A percentile compares a stretch with the other conserved stretches of the same genome.
phyloP scores from a whole-genome alignment of 306 rosid species.

The Acacia melanoxylon region DNA sequence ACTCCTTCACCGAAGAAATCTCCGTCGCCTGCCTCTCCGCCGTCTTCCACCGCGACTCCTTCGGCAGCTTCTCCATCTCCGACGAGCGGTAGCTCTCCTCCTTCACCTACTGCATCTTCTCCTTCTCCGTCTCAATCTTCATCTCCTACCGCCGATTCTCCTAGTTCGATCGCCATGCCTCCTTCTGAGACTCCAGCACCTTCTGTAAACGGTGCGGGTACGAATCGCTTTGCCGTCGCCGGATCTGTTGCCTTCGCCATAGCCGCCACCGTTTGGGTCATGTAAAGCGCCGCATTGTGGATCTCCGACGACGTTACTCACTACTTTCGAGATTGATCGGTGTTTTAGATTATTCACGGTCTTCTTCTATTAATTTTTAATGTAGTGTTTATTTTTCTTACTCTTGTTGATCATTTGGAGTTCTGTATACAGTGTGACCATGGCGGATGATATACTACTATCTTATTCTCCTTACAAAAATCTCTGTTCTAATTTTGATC shows the following conservation, averaged over 20 bases:
- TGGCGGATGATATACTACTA: neutral
- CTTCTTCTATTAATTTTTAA: neutral
- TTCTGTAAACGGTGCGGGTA: slow-evolving; percentile 13
- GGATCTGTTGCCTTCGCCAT: slow-evolving; percentile 37
- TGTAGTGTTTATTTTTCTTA: neutral
- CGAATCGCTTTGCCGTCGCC: slow-evolving; percentile 16
- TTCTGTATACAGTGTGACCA: neutral
- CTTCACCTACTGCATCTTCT: slow-evolving; percentile 6
- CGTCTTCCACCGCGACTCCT: neutral
- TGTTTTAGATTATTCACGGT: neutral
- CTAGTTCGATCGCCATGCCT: slow-evolving; percentile 32
- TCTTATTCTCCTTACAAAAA: neutral
- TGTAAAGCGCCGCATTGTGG: slow-evolving; percentile 27
- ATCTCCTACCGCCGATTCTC: slow-evolving; percentile 22
- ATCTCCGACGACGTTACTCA: neutral
- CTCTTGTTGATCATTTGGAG: neutral
- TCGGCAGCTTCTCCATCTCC: slow-evolving; percentile 4
- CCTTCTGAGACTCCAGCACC: slow-evolving; percentile 42
- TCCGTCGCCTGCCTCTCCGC: neutral
- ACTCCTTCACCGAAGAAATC: neutral
- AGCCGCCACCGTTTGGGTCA: slow-evolving; percentile 32
- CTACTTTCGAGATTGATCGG: neutral
- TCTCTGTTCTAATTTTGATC: neutral
- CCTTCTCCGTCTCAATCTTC: neutral
- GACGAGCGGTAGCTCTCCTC: slow-evolving; percentile 19